These are phyloP conservation scores for Cryptococcus sp. DNA, from an alignment of 1,284 basidiomycete species.

Conservation along the genomic window DNA sequence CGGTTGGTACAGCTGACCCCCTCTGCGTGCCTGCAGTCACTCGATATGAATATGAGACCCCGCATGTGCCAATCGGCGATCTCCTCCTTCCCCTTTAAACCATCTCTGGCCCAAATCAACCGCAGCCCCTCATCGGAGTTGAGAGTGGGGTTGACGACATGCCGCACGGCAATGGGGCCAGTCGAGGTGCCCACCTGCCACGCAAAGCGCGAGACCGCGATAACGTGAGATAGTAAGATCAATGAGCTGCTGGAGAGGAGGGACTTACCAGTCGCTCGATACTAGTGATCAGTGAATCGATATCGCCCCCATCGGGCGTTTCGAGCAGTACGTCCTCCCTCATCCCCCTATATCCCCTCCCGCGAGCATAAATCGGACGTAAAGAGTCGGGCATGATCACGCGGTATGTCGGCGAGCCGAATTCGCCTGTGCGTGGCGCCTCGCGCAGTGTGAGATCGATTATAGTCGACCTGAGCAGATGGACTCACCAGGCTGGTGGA, in stretches of 20 bases:
- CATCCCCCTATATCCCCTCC: constrained; percentile 14
- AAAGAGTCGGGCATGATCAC: constrained; percentile 14
- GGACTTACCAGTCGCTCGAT: constrained; percentile 12
- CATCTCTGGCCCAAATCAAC: constrained; percentile 17
- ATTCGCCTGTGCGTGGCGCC: constrained; percentile 10
- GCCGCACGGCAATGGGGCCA: constrained; percentile 14
- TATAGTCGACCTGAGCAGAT: not conserved
- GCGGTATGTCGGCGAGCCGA: constrained; percentile 13
- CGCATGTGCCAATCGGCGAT: constrained; percentile 23
- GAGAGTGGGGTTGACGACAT: constrained; percentile 19
- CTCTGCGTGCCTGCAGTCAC: constrained; percentile 7
- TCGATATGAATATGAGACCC: constrained; percentile 12
- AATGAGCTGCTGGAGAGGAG: too few species aligned
- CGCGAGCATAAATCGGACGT: not conserved
- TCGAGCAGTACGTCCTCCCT: constrained; percentile 24
- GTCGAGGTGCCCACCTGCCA: not conserved
- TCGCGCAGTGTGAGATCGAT: not conserved
- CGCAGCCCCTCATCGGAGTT: constrained; percentile 22
- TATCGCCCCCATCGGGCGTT: constrained; percentile 5
- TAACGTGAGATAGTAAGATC: too few species aligned
- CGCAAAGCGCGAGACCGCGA: too few species aligned
- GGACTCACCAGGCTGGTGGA: too few species aligned
- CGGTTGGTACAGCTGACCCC: not conserved
- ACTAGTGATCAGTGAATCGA: constrained; percentile 10
- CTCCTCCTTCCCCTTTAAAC: constrained; percentile 9